These are phyloP conservation scores for Geosmithia flava DNA, from an alignment of 2,329 filamentous ascomycete genomes.

Conservation along the genomic window DNA sequence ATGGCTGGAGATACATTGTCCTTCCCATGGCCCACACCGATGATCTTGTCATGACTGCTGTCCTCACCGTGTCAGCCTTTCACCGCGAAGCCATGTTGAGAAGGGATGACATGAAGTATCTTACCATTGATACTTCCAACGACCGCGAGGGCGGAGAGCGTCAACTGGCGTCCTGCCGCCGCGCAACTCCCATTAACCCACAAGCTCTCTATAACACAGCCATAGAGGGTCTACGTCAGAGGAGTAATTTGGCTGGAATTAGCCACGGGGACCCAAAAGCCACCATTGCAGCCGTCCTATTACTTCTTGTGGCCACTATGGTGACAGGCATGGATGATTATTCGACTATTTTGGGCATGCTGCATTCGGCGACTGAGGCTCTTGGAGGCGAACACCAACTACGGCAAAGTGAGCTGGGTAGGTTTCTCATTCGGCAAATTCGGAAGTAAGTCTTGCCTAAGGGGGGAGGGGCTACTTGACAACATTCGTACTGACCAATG, in stretches of 20 bases:
- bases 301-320: not conserved
- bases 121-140: slow-evolving; percentile 2
- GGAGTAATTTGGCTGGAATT: not conserved
- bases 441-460: not conserved
- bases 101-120: slow-evolving; percentile 9
- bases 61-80: slow-evolving; percentile 6
- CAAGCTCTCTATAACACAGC: slow-evolving; percentile 11
- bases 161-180: slow-evolving; percentile 8
- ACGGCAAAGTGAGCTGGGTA: not conserved
- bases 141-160: slow-evolving; percentile 4
- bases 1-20: not conserved
- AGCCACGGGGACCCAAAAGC: not conserved
- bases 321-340: not conserved
- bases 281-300: not conserved
- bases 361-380: not conserved
- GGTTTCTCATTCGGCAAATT: not conserved
- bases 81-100: not conserved
- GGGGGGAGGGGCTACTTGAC: too few species aligned
- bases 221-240: slow-evolving; percentile 15
- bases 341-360: not conserved
- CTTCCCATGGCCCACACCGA: slow-evolving; percentile 1
- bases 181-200: slow-evolving; percentile 8
- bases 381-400: not conserved
- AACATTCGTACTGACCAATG: not conserved
- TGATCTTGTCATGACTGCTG: not conserved